Percentiles rank a stretch among this genome's conserved stretches.
Conservation (phyloP, 2,329 filamentous ascomycete species). For the Exophiala sp. region DNA sequence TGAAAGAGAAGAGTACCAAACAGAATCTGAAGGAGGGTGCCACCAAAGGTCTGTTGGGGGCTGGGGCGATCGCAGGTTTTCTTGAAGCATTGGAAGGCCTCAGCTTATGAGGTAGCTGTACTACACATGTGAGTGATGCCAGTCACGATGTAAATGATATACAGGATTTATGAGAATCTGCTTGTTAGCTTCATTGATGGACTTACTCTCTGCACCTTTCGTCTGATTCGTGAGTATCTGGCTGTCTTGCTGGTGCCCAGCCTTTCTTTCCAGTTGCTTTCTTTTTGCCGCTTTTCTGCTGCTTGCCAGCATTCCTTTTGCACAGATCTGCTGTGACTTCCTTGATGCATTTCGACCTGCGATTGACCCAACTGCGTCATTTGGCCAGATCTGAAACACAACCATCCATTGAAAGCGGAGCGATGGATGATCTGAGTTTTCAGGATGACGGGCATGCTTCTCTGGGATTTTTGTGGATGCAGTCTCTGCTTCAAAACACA, state of each 20-base stretch:
- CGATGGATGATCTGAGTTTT: conserved; percentile 1
- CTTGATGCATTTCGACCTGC: no score
- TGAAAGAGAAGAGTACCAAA: conserved; percentile 25
- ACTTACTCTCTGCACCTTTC: no score
- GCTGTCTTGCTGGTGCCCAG: no score
- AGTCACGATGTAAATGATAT: conserved; percentile 6
- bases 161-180: background rate
- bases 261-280: no score
- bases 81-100: conserved; percentile 40
- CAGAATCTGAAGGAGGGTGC: conserved; percentile 34
- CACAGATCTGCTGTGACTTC: background rate
- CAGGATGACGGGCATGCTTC: background rate
- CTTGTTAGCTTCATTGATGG: no score
- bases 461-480: background rate
- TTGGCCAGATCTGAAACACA: background rate
- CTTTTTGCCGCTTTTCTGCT: no score
- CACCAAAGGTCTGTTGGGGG: conserved; percentile 36
- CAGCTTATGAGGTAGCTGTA: conserved; percentile 16
- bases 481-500: background rate
- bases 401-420: background rate
- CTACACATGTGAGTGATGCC: conserved; percentile 5
- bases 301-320: no score
- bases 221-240: no score
- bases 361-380: background rate
- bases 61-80: conserved; percentile 38